These are phyloP conservation scores for Haplosporangium gracile DNA, from an alignment of 192 early-diverging fungal species.

Conservation along the genomic window DNA sequence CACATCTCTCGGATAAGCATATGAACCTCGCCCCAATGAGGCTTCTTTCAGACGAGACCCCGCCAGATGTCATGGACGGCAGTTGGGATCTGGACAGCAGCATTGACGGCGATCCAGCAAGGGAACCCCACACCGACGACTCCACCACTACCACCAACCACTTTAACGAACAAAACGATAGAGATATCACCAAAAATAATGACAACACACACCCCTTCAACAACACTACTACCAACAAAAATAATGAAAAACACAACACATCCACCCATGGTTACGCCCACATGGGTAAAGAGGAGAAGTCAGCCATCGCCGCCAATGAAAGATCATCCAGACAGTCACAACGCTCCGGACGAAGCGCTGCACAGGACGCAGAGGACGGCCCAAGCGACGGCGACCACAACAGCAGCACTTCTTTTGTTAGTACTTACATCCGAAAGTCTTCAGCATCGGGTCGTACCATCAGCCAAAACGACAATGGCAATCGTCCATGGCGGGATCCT, in stretches of 20 bases:
- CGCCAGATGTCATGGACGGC: constrained; percentile 47
- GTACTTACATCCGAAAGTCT: constrained; percentile 7
- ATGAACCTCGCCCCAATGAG: constrained; percentile 29
- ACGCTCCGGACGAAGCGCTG: not conserved
- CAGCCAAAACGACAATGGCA: constrained; percentile 7
- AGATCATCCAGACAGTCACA: not conserved
- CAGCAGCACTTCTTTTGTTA: constrained; percentile 9
- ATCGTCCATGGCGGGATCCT: constrained; percentile 42
- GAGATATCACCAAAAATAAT: constrained; percentile 45
- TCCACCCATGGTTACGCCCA: constrained; percentile 30
- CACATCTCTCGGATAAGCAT: constrained; percentile 39
- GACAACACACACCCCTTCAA: constrained; percentile 2
- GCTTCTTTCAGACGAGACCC: constrained; percentile 45
- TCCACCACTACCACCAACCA: not conserved
- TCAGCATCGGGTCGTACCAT: not conserved
- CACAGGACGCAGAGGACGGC: not conserved
- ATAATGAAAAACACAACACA: constrained; percentile 10
- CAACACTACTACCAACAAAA: constrained; percentile 14
- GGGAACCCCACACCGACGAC: not conserved
- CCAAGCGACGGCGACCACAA: constrained; percentile 3
- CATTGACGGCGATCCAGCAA: constrained; percentile 29
- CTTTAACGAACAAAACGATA: constrained; percentile 42
- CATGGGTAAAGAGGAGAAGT: constrained; percentile 19
- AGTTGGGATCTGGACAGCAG: constrained; percentile 38
- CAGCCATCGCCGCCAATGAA: not conserved